A percentile compares a stretch with the other conserved stretches of the same genome.
Conservation (phyloP, 805 yeast genomes). For the Candida taoyuanica region DNA sequence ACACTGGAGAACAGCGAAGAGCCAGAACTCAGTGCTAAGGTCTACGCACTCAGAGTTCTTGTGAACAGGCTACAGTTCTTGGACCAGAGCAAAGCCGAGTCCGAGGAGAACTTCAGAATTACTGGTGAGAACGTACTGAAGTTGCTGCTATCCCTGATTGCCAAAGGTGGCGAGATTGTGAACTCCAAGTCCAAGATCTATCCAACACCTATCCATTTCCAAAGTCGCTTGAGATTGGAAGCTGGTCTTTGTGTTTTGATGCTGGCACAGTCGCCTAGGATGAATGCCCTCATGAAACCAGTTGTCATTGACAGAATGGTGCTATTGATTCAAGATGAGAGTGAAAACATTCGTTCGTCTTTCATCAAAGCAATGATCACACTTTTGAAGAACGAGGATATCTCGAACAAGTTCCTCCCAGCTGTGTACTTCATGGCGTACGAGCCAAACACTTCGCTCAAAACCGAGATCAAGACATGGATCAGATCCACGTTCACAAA, state of each 20-base stretch:
- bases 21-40: slow-evolving; percentile 41
- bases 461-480: slow-evolving; percentile 61
- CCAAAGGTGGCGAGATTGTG: slow-evolving; percentile 76
- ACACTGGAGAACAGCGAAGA: slow-evolving; percentile 31
- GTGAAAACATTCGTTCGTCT: slow-evolving; percentile 46
- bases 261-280: slow-evolving; percentile 51
- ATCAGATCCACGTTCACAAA: slow-evolving; percentile 49
- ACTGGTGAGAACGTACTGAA: slow-evolving; percentile 63
- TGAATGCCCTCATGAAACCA: slow-evolving; percentile 49
- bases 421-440: slow-evolving; percentile 69
- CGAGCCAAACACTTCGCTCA: slow-evolving; percentile 58
- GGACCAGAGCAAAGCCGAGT: slow-evolving; percentile 27
- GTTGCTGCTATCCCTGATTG: slow-evolving; percentile 58
- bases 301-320: slow-evolving; percentile 48
- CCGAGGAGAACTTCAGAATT: slow-evolving; percentile 35
- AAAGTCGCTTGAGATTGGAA: slow-evolving; percentile 55
- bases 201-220: slow-evolving; percentile 62
- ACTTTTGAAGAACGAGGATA: slow-evolving; percentile 42
- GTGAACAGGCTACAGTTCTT: slow-evolving; percentile 50
- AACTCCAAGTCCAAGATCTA: slow-evolving; percentile 35
- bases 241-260: slow-evolving; percentile 67
- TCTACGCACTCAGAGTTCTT: slow-evolving; percentile 50
- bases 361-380: slow-evolving; percentile 50
- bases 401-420: slow-evolving; percentile 65
- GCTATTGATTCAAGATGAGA: slow-evolving; percentile 63